Evolutionary conservation across 2,329 filamentous ascomycete genomes (phyloP).

Genomic region (Fusarium sp.): DNA sequence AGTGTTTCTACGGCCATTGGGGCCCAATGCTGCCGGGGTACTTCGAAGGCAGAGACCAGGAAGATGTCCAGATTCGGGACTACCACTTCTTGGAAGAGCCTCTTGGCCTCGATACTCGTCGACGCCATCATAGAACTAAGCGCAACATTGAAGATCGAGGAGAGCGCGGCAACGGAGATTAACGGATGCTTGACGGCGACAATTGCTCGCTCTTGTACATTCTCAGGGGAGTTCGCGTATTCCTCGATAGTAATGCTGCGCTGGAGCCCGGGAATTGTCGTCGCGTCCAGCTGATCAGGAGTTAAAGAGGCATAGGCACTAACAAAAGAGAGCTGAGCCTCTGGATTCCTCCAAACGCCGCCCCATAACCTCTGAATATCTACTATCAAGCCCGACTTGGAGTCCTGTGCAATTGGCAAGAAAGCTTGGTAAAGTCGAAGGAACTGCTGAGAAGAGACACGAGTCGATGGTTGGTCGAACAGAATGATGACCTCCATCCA

Average conservation of each 20-base stretch:
- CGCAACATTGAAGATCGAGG: constrained; percentile 72
- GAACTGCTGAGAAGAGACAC: constrained; percentile 83
- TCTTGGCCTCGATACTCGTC: constrained; percentile 69
- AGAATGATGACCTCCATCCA: constrained; percentile 77
- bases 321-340: constrained; percentile 94
- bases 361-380: constrained; percentile 93
- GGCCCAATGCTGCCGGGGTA: constrained; percentile 78
- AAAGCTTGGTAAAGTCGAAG: constrained; percentile 82
- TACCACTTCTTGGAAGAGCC: constrained; percentile 73
- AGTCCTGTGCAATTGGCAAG: constrained; percentile 72
- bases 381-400: constrained; percentile 55
- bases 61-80: constrained; percentile 82
- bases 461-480: constrained; percentile 82
- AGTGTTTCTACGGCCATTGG: constrained; percentile 78
- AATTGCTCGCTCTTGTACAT: constrained; percentile 62
- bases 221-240: constrained; percentile 59
- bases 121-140: constrained; percentile 69
- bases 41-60: constrained; percentile 79
- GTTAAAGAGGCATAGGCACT: constrained; percentile 83
- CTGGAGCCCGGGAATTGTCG: constrained; percentile 82
- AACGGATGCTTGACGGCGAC: constrained; percentile 84
- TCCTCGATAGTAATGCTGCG: constrained; percentile 75
- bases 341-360: constrained; percentile 84
- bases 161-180: constrained; percentile 86
- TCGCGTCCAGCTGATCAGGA: constrained; percentile 81